Percentiles rank a stretch among this genome's conserved stretches.
phyloP scores from a whole-genome alignment of 2,329 filamentous ascomycete species.

The Fusarium agapanthi region DNA sequence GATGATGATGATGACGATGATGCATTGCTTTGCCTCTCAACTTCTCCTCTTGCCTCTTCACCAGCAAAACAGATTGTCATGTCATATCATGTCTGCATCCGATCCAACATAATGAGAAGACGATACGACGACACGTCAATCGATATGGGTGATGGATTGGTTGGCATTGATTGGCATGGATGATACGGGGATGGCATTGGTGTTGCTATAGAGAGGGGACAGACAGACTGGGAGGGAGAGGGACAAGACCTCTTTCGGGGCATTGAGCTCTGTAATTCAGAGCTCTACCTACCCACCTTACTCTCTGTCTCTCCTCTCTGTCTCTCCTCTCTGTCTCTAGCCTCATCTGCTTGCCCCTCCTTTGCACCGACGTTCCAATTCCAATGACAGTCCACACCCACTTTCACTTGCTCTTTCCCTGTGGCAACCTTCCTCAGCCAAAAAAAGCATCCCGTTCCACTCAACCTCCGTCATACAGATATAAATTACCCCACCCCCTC shows the following conservation, averaged over 20 bases:
- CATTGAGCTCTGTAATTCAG: slow-evolving; percentile 5
- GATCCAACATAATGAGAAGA: slow-evolving; percentile 1
- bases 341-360: slow-evolving; percentile 16
- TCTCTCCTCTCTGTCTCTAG: background rate
- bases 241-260: background rate
- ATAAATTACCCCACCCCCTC: slow-evolving; percentile 41
- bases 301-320: background rate
- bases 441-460: slow-evolving; percentile 10
- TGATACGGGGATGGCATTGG: background rate
- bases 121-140: slow-evolving; percentile 30
- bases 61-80: slow-evolving; percentile 1
- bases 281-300: background rate
- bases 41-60: background rate
- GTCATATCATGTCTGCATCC: slow-evolving; percentile 11
- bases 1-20: too few species aligned
- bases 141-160: background rate
- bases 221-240: background rate
- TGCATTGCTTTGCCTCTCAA: background rate
- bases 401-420: slow-evolving; percentile 4
- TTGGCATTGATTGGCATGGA: slow-evolving; percentile 1
- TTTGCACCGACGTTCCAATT: slow-evolving; percentile 8
- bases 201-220: background rate
- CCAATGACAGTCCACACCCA: background rate
- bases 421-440: slow-evolving; percentile 20
- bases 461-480: slow-evolving; percentile 27